phyloP scores from a whole-genome alignment of 2,329 filamentous ascomycete genomes.

The Acarospora socialis region DNA sequence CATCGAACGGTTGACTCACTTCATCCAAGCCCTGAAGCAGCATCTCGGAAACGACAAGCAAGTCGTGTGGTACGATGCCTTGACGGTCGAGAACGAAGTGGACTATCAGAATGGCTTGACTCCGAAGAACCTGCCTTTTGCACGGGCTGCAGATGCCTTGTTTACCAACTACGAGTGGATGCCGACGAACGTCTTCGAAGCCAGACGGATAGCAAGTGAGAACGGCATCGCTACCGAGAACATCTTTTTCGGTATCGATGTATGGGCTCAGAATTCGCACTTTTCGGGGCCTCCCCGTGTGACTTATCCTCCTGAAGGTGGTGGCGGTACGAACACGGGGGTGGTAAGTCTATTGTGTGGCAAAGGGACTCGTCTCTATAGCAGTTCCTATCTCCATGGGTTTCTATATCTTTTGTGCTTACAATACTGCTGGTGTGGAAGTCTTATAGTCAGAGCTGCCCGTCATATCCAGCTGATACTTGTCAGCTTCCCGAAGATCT shows the following conservation, averaged over 20 bases:
- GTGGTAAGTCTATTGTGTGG: constrained; percentile 13
- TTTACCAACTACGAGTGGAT: constrained; percentile 35
- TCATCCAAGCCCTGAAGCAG: constrained; percentile 24
- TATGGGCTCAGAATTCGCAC: constrained; percentile 30
- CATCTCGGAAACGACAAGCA: constrained; percentile 16
- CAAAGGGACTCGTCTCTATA: too few species aligned
- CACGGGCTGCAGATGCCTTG: constrained; percentile 24
- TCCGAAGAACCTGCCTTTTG: constrained; percentile 24
- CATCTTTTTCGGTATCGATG: constrained; percentile 31
- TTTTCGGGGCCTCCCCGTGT: constrained; percentile 6
- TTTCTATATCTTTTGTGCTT: too few species aligned
- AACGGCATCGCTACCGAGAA: constrained; percentile 27
- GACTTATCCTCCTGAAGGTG: constrained; percentile 23
- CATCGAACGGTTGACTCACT: constrained; percentile 20
- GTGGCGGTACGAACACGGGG: constrained; percentile 29
- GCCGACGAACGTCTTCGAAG: constrained; percentile 17
- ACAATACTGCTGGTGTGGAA: too few species aligned
- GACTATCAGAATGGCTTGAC: constrained; percentile 32
- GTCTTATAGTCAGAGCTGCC: too few species aligned
- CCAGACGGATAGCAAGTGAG: constrained; percentile 15
- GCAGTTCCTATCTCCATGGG: background rate
- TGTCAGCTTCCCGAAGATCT: too few species aligned
- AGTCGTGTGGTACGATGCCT: constrained; percentile 30
- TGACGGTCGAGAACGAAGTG: constrained; percentile 28
- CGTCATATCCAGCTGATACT: too few species aligned